A percentile compares a stretch with the other conserved stretches of the same genome.
These are phyloP conservation scores for Rehmannia glutinosa DNA, from an alignment of 257 asterid species.

Conservation along the genomic window DNA sequence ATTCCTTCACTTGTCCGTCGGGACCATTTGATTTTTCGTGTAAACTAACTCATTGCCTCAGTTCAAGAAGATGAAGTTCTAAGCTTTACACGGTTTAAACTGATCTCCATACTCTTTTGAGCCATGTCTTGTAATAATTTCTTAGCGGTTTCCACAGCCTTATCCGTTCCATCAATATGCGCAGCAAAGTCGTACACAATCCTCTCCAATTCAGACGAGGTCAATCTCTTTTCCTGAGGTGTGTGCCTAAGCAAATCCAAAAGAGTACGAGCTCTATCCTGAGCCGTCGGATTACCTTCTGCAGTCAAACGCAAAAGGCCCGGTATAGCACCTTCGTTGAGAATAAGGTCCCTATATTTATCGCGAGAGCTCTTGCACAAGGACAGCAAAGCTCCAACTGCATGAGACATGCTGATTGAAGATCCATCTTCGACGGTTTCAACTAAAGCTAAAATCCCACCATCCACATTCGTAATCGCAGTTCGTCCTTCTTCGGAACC, in stretches of 20 bases:
- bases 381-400: slow-evolving; percentile 67
- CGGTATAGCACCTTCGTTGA: slow-evolving; percentile 83
- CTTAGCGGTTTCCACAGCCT: slow-evolving; percentile 81
- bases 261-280: slow-evolving; percentile 62
- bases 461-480: slow-evolving; percentile 48
- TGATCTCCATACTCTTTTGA: slow-evolving; percentile 63
- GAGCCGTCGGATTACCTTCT: slow-evolving; percentile 76
- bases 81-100: slow-evolving; percentile 31
- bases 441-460: slow-evolving; percentile 72
- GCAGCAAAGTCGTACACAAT: slow-evolving; percentile 72
- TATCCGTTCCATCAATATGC: slow-evolving; percentile 60
- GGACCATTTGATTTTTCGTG: too few species aligned
- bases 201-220: slow-evolving; percentile 65
- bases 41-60: slow-evolving; percentile 23
- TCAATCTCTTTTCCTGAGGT: slow-evolving; percentile 43
- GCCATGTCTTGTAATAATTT: slow-evolving; percentile 63
- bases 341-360: slow-evolving; percentile 72
- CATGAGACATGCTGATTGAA: slow-evolving; percentile 62
- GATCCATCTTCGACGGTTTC: slow-evolving; percentile 91
- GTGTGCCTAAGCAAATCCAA: slow-evolving; percentile 71
- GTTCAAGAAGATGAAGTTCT: slow-evolving; percentile 36
- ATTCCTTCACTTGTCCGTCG: neutral
- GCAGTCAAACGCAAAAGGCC: slow-evolving; percentile 83
- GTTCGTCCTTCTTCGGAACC: slow-evolving; percentile 66
- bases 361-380: slow-evolving; percentile 68